Evolutionary conservation across 805 yeast species (phyloP).

Genomic region (Starmerella bombi): DNA sequence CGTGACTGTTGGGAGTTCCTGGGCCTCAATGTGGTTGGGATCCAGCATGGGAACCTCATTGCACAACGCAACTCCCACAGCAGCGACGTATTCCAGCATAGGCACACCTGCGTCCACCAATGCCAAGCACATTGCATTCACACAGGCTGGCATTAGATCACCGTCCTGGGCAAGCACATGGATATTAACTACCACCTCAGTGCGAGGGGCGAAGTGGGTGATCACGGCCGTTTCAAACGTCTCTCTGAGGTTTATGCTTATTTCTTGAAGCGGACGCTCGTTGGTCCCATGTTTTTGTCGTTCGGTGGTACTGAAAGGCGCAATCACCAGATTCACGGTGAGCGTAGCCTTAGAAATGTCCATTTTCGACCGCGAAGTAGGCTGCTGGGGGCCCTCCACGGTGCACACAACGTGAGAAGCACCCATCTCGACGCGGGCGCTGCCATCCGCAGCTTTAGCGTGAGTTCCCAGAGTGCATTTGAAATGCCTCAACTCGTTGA

Average conservation of each 20-base stretch:
- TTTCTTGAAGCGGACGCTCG: slow-evolving; percentile 37
- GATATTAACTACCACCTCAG: slow-evolving; percentile 59
- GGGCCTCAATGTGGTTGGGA: slow-evolving; percentile 68
- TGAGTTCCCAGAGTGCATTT: slow-evolving; percentile 77
- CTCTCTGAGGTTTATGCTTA: slow-evolving; percentile 24
- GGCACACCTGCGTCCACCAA: slow-evolving; percentile 91
- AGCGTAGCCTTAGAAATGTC: slow-evolving; percentile 43
- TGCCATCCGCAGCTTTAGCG: slow-evolving; percentile 72
- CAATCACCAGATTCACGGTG: slow-evolving; percentile 51
- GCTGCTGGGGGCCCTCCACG: slow-evolving; percentile 86
- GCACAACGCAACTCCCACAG: slow-evolving; percentile 65
- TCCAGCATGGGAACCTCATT: slow-evolving; percentile 73
- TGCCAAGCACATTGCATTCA: slow-evolving; percentile 80
- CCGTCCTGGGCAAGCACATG: slow-evolving; percentile 86
- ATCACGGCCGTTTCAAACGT: slow-evolving; percentile 46
- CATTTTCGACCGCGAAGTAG: slow-evolving; percentile 37
- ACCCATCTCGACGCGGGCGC: slow-evolving; percentile 85
- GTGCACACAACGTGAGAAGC: slow-evolving; percentile 75
- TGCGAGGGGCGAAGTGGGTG: slow-evolving; percentile 64
- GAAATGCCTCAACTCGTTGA: slow-evolving; percentile 82
- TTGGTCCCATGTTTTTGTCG: slow-evolving; percentile 54
- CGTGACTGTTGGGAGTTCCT: slow-evolving; percentile 67
- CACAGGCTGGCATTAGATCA: slow-evolving; percentile 62
- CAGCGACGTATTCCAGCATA: slow-evolving; percentile 77
- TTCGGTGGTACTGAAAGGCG: slow-evolving; percentile 69